Conservation (phyloP, 768 basidiomycete genomes). For the Boletus edulis region DNA sequence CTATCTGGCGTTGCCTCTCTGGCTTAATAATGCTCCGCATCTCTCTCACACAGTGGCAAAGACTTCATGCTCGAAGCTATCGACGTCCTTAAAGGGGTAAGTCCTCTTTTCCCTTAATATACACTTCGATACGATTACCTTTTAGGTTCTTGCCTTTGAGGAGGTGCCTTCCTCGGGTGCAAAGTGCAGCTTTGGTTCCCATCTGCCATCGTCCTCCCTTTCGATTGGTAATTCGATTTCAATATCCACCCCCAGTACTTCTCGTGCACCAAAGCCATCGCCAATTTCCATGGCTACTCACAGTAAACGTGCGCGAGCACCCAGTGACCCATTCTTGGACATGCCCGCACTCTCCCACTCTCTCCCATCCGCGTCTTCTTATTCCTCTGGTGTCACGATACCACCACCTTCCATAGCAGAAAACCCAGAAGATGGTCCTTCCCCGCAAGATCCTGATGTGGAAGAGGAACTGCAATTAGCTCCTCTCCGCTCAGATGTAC, state of each 20-base stretch:
- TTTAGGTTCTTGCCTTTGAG: slow-evolving; percentile 69
- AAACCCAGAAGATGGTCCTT: slow-evolving; percentile 40
- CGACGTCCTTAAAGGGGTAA: slow-evolving; percentile 84
- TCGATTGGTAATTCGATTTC: slow-evolving; percentile 58
- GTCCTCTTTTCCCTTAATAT: slow-evolving; percentile 29
- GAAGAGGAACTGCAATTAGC: slow-evolving; percentile 36
- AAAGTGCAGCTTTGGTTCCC: slow-evolving; percentile 33
- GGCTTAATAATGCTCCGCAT: slow-evolving; percentile 12
- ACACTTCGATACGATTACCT: slow-evolving; percentile 2
- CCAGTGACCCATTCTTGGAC: slow-evolving; percentile 80
- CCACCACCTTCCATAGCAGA: slow-evolving; percentile 35
- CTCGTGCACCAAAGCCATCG: slow-evolving; percentile 35
- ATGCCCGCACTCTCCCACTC: slow-evolving; percentile 60
- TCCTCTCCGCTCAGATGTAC: slow-evolving; percentile 33
- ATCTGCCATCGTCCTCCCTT: slow-evolving; percentile 42
- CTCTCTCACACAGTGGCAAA: slow-evolving; percentile 62
- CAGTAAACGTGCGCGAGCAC: slow-evolving; percentile 66
- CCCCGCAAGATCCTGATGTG: slow-evolving; percentile 27
- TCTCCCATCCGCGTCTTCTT: slow-evolving; percentile 52
- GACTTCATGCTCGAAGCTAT: slow-evolving; percentile 94
- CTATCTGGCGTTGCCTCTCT: slow-evolving; percentile 5
- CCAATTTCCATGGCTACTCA: slow-evolving; percentile 43
- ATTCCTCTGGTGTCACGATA: slow-evolving; percentile 35
- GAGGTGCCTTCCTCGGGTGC: slow-evolving; percentile 46
- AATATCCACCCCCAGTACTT: slow-evolving; percentile 33